phyloP scores from a whole-genome alignment of 2,329 filamentous ascomycete species.

The Nemania sp. region DNA sequence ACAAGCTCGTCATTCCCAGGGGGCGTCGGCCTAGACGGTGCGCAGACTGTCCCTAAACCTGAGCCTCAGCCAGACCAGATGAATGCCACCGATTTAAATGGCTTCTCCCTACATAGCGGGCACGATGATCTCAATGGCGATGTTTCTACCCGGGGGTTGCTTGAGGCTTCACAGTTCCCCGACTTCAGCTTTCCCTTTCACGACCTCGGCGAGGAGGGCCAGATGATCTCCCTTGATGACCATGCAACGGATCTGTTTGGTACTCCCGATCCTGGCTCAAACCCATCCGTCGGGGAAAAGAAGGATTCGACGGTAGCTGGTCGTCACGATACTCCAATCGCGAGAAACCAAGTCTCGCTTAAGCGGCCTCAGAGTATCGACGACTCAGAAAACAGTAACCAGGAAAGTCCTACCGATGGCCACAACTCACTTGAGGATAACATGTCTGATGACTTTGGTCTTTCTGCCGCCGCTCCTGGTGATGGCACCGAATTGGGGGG shows the following conservation, averaged over 20 bases:
- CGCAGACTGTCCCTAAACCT: slow-evolving; percentile 49
- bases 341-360: slow-evolving; percentile 42
- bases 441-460: slow-evolving; percentile 69
- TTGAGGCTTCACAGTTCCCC: slow-evolving; percentile 63
- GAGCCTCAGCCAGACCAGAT: slow-evolving; percentile 49
- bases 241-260: slow-evolving; percentile 52
- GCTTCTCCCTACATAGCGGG: slow-evolving; percentile 53
- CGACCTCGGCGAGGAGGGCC: slow-evolving; percentile 56
- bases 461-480: slow-evolving; percentile 59
- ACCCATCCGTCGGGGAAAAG: slow-evolving; percentile 54
- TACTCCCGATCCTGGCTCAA: slow-evolving; percentile 48
- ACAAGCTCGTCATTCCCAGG: slow-evolving; percentile 52
- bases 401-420: slow-evolving; percentile 58
- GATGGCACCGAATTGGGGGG: slow-evolving; percentile 67
- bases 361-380: slow-evolving; percentile 50
- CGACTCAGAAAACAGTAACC: slow-evolving; percentile 60
- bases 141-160: slow-evolving; percentile 52
- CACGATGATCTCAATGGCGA: slow-evolving; percentile 52
- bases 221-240: slow-evolving; percentile 57
- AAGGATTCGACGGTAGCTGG: slow-evolving; percentile 55
- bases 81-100: slow-evolving; percentile 53
- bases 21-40: slow-evolving; percentile 51
- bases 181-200: slow-evolving; percentile 67
- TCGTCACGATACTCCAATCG: slow-evolving; percentile 52
- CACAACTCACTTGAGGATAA: slow-evolving; percentile 65